These are phyloP conservation scores for Lachancea kluyveri DNA, from an alignment of 805 yeast genomes.

Conservation along the genomic window DNA sequence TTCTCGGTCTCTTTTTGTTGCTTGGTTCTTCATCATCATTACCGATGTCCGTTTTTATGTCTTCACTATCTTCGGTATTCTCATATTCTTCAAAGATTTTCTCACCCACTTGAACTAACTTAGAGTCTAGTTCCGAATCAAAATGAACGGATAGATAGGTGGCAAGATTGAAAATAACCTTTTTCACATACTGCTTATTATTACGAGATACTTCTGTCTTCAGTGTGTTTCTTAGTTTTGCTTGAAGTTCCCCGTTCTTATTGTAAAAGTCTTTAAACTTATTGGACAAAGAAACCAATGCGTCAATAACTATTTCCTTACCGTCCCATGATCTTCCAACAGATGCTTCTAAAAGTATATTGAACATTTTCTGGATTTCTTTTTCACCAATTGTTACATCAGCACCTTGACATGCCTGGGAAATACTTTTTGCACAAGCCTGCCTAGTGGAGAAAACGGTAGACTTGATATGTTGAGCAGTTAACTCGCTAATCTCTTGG, in stretches of 20 bases:
- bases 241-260: constrained; percentile 28
- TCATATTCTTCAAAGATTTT: constrained; percentile 34
- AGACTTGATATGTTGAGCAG: constrained; percentile 46
- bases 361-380: constrained; percentile 38
- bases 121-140: constrained; percentile 26
- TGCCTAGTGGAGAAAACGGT: constrained; percentile 59
- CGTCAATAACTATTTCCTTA: constrained; percentile 67
- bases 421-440: constrained; percentile 62
- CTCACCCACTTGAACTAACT: constrained; percentile 32
- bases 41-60: constrained; percentile 22
- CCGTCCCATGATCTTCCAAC: constrained; percentile 86
- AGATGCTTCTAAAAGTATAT: constrained; percentile 51
- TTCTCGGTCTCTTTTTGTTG: constrained; percentile 21
- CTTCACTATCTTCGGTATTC: constrained; percentile 34
- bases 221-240: constrained; percentile 39
- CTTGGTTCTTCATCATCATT: constrained; percentile 20
- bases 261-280: constrained; percentile 37
- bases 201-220: constrained; percentile 58
- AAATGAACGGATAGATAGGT: constrained; percentile 39
- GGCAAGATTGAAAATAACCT: constrained; percentile 49
- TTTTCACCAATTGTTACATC: constrained; percentile 26
- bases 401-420: constrained; percentile 47
- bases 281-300: constrained; percentile 53
- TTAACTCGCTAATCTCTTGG: constrained; percentile 55
- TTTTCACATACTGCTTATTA: constrained; percentile 56